Conservation (phyloP, 176 grass and related monocot genomes). For the Oryza longistaminata region DNA sequence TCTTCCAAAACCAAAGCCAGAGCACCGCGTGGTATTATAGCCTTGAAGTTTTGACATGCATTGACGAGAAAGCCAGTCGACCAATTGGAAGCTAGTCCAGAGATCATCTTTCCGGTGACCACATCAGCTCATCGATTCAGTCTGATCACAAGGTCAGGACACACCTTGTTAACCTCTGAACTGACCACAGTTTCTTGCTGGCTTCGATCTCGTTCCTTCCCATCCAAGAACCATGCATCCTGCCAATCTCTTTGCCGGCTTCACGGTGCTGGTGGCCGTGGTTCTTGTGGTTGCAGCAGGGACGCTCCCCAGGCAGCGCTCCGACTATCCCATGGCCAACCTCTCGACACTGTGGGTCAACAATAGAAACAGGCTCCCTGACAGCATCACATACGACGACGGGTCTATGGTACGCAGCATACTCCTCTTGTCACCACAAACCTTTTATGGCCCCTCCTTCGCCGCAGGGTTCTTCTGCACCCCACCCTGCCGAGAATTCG, state of each 20-base stretch:
- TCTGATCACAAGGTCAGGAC: not conserved
- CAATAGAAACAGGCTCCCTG: not conserved
- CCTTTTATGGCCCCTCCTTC: not conserved
- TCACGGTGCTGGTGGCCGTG: not conserved
- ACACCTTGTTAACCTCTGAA: too few relatives aligned
- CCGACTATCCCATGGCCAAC: not conserved
- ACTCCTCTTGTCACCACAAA: not conserved
- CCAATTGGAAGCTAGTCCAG: too few relatives aligned
- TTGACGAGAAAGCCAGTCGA: too few relatives aligned
- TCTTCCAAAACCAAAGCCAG: too few relatives aligned
- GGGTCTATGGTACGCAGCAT: not conserved
- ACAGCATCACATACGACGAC: fast-evolving
- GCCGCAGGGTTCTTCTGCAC: not conserved
- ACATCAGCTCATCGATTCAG: not conserved
- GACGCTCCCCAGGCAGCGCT: not conserved
- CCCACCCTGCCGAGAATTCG: not conserved
- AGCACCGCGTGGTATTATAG: too few relatives aligned
- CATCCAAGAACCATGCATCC: not conserved
- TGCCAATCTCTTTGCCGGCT: not conserved
- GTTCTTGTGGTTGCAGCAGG: not conserved
- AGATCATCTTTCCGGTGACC: not conserved
- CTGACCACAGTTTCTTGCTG: too few relatives aligned
- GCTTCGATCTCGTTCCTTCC: not conserved
- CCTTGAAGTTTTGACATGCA: too few relatives aligned
- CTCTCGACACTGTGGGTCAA: not conserved